Percentiles rank a stretch among this genome's conserved stretches.
These are phyloP conservation scores for Pythium sp. DNA, from an alignment of 352 stramenopile species.

Conservation along the genomic window DNA sequence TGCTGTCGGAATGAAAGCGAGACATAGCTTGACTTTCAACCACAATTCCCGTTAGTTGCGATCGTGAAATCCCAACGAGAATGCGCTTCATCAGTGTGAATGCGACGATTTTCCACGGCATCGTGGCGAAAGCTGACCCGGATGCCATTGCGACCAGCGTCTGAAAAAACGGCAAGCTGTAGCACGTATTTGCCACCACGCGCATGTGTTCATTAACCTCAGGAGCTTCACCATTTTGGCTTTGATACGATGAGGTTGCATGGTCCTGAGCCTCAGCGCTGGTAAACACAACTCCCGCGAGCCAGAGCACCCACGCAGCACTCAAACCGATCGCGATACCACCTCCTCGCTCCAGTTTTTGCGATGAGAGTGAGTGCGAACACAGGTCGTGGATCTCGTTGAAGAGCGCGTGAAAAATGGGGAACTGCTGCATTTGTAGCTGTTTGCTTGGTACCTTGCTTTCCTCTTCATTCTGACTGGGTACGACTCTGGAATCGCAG, in stretches of 20 bases:
- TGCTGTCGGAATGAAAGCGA: neutral
- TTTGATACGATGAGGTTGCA: neutral
- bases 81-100: constrained; percentile 27
- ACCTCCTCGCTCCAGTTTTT: neutral
- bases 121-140: neutral
- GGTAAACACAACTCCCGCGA: constrained; percentile 23
- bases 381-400: constrained; percentile 21
- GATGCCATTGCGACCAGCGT: constrained; percentile 25
- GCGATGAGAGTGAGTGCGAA: neutral
- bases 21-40: neutral
- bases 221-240: neutral
- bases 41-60: neutral
- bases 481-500: neutral
- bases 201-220: neutral
- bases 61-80: neutral
- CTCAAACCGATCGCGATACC: neutral
- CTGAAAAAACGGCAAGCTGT: constrained; percentile 27
- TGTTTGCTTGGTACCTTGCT: too few species aligned
- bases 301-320: constrained; percentile 33
- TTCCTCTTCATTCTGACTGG: neutral
- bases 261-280: neutral
- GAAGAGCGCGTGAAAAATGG: constrained; percentile 28
- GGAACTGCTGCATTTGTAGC: neutral
- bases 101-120: constrained; percentile 31
- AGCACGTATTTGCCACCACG: constrained; percentile 14